Evolutionary conservation across 1,284 basidiomycete genomes (phyloP).

Genomic region (Earliella scabrosa): DNA sequence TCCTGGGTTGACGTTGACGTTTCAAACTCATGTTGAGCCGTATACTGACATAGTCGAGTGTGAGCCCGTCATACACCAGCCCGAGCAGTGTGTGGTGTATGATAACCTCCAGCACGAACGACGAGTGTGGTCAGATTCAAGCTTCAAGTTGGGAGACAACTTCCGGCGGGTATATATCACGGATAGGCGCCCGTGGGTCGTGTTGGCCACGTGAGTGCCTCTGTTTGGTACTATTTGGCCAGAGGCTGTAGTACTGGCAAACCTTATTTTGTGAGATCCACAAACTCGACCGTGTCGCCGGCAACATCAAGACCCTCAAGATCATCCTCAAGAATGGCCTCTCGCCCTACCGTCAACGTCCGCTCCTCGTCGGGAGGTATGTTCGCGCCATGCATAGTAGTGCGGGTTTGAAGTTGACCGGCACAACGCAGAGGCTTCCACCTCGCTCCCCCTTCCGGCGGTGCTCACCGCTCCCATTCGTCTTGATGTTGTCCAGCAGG

Average conservation of each 20-base stretch:
- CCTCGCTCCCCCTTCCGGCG: constrained; percentile 92
- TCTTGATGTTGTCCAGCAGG: constrained; percentile 97
- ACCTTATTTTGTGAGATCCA: constrained; percentile 36
- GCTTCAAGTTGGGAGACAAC: no score
- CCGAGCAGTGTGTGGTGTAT: no score
- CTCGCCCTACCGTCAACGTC: constrained; percentile 88
- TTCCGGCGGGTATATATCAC: no score
- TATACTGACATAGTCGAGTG: no score
- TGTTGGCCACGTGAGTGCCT: constrained; percentile 4
- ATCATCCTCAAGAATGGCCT: constrained; percentile 68
- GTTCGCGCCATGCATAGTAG: constrained; percentile 22
- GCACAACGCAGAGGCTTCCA: constrained; percentile 69
- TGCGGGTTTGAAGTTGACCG: constrained; percentile 6
- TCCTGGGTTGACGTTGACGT: no score
- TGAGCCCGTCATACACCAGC: no score
- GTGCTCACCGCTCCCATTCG: constrained; percentile 99
- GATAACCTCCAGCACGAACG: no score
- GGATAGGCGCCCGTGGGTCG: not conserved
- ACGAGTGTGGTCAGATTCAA: no score
- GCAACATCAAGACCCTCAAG: constrained; percentile 38
- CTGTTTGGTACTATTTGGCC: constrained; percentile 23
- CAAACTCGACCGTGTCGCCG: constrained; percentile 24
- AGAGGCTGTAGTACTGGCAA: constrained; percentile 32
- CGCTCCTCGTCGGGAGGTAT: constrained; percentile 76
- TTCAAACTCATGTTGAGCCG: no score